Conservation (phyloP, 768 basidiomycete genomes). For the Rhodotorula paludigena region DNA sequence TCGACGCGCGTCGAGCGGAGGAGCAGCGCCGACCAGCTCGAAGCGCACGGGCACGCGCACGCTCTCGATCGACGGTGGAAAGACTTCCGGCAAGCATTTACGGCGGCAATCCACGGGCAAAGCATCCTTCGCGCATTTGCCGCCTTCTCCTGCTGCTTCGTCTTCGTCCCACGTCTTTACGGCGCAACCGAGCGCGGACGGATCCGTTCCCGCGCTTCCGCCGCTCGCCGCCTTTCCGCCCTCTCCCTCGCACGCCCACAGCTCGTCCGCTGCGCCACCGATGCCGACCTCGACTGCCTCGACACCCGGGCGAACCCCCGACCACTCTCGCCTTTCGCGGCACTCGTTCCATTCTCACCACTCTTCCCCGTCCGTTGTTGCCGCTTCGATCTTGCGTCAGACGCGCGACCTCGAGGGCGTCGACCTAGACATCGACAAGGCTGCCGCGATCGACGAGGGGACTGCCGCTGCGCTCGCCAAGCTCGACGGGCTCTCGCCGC, state of each 20-base stretch:
- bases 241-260: background rate
- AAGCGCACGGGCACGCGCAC: conserved; percentile 17
- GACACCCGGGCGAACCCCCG: conserved; percentile 18
- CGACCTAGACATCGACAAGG: conserved; percentile 32
- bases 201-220: conserved; percentile 1
- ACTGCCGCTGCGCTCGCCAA: conserved; percentile 88
- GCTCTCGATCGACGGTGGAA: conserved; percentile 21
- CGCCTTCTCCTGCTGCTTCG: conserved; percentile 34
- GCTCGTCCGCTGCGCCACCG: background rate
- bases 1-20: conserved; percentile 18
- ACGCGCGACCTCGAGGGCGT: conserved; percentile 32
- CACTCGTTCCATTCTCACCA: conserved; percentile 36
- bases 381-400: conserved; percentile 33
- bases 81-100: conserved; percentile 17
- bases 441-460: conserved; percentile 27
- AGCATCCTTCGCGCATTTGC: conserved; percentile 28
- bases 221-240: background rate
- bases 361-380: conserved; percentile 35
- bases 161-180: background rate
- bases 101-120: conserved; percentile 28
- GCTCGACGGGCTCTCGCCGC: conserved; percentile 66
- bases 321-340: conserved; percentile 16
- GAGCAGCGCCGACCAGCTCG: background rate
- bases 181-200: background rate
- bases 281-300: background rate